These are phyloP conservation scores for Ogataea salicorniae DNA, from an alignment of 805 yeast species.

Conservation along the genomic window DNA sequence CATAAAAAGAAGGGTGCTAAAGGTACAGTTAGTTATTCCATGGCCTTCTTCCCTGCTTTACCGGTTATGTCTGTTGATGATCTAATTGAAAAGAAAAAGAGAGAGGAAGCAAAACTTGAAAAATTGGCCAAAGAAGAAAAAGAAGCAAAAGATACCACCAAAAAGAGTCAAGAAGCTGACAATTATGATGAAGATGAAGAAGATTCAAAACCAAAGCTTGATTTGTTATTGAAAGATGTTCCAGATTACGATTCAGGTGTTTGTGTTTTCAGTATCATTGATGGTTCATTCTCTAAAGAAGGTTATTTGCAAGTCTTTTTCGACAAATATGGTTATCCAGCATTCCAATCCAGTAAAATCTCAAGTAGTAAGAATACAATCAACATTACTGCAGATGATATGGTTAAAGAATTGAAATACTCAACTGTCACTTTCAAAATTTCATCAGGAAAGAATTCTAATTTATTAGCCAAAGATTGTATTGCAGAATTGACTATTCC, in stretches of 20 bases:
- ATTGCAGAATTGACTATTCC: constrained; percentile 62
- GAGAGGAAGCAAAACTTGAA: constrained; percentile 32
- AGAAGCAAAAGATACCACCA: constrained; percentile 1
- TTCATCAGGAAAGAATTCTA: constrained; percentile 47
- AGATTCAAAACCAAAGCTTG: constrained; percentile 38
- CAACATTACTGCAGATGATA: constrained; percentile 60
- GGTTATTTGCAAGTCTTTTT: constrained; percentile 69
- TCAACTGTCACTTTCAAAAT: constrained; percentile 62
- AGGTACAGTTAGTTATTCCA: constrained; percentile 69
- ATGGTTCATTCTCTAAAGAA: constrained; percentile 52
- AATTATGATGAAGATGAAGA: constrained; percentile 34
- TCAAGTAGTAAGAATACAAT: constrained; percentile 35
- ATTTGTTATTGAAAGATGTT: constrained; percentile 55
- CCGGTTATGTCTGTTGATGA: constrained; percentile 80
- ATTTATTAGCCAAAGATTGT: constrained; percentile 47
- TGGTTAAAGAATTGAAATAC: constrained; percentile 69
- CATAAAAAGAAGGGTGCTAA: constrained; percentile 71
- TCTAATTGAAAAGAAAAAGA: constrained; percentile 43
- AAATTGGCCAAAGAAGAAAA: constrained; percentile 11
- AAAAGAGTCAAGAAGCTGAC: constrained; percentile 28
- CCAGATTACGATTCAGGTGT: constrained; percentile 67
- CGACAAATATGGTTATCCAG: constrained; percentile 68
- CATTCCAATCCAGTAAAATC: constrained; percentile 52
- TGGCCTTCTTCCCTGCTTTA: constrained; percentile 79
- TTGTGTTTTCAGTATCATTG: constrained; percentile 58